These are phyloP conservation scores for Eremomyces bilateralis DNA, from an alignment of 495 filamentous ascomycete species.

Conservation along the genomic window DNA sequence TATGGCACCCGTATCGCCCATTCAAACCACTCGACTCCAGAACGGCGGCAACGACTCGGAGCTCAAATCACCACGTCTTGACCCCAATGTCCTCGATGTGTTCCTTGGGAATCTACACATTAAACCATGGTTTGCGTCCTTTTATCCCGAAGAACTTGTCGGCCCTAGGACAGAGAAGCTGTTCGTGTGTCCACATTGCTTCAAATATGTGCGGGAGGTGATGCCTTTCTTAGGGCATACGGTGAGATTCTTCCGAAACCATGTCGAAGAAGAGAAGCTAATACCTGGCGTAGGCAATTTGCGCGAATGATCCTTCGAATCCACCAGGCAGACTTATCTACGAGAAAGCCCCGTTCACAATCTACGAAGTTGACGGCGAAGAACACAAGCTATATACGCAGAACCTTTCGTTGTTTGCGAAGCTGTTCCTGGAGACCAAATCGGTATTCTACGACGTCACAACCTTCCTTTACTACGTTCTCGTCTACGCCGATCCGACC, in stretches of 20 bases:
- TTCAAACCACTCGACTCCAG: too few species aligned
- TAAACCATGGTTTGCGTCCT: slow-evolving; percentile 24
- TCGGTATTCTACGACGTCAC: slow-evolving; percentile 94
- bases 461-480: slow-evolving; percentile 86
- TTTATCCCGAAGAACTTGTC: slow-evolving; percentile 24
- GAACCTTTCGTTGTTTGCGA: slow-evolving; percentile 91
- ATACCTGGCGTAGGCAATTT: slow-evolving; percentile 22
- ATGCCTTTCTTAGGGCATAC: slow-evolving; percentile 33
- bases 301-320: slow-evolving; percentile 16
- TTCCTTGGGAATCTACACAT: slow-evolving; percentile 23
- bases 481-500: slow-evolving; percentile 38
- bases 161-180: slow-evolving; percentile 29
- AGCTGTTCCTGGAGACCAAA: slow-evolving; percentile 94
- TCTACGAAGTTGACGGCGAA: slow-evolving; percentile 88
- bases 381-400: slow-evolving; percentile 77
- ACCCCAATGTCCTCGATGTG: slow-evolving; percentile 22
- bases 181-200: slow-evolving; percentile 83
- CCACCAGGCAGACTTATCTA: slow-evolving; percentile 27
- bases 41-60: too few species aligned
- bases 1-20: too few species aligned
- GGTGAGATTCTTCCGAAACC: slow-evolving; percentile 12
- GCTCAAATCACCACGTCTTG: too few species aligned
- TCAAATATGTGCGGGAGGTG: slow-evolving; percentile 67
- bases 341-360: slow-evolving; percentile 33
- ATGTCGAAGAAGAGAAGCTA: not conserved